phyloP scores from a whole-genome alignment of 345 rosid genomes.

The Citrus hindsii region DNA sequence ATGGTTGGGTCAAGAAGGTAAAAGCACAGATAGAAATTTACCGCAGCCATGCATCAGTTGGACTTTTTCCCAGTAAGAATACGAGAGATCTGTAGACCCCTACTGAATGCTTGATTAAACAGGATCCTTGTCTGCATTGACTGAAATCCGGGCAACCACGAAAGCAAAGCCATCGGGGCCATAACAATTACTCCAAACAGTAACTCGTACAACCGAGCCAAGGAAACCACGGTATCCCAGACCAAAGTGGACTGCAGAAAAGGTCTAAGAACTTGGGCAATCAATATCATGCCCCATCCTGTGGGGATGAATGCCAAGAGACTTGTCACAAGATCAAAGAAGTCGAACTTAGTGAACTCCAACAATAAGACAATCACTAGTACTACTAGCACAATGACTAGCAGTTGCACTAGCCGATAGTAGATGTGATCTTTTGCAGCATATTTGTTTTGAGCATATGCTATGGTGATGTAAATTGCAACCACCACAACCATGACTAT shows the following conservation, averaged over 20 bases:
- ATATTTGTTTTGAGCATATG: conserved; percentile 68
- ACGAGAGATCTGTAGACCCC: conserved; percentile 85
- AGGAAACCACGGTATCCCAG: conserved; percentile 77
- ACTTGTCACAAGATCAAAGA: conserved; percentile 66
- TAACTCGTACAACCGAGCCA: conserved; percentile 80
- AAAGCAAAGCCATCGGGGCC: conserved; percentile 73
- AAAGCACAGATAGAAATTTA: conserved; percentile 9
- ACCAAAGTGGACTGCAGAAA: conserved; percentile 40
- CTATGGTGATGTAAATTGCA: conserved; percentile 47
- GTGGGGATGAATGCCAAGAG: conserved; percentile 84
- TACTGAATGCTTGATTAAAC: conserved; percentile 87
- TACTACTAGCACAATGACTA: conserved; percentile 37
- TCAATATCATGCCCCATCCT: conserved; percentile 83
- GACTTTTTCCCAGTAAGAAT: conserved; percentile 73
- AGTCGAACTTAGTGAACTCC: conserved; percentile 38
- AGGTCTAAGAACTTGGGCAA: conserved; percentile 59
- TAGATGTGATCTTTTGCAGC: conserved; percentile 65
- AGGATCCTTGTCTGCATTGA: conserved; percentile 87
- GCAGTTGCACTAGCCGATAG: conserved; percentile 68
- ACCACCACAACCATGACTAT: conserved; percentile 51
- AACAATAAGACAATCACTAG: conserved; percentile 52
- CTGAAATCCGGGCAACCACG: conserved; percentile 93
- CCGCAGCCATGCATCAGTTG: conserved; percentile 22
- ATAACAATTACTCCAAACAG: conserved; percentile 69
- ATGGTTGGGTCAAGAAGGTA: not conserved